These are phyloP conservation scores for Miscanthus sacchariflorus DNA, from an alignment of 202 grass and related monocot genomes.

Conservation along the genomic window DNA sequence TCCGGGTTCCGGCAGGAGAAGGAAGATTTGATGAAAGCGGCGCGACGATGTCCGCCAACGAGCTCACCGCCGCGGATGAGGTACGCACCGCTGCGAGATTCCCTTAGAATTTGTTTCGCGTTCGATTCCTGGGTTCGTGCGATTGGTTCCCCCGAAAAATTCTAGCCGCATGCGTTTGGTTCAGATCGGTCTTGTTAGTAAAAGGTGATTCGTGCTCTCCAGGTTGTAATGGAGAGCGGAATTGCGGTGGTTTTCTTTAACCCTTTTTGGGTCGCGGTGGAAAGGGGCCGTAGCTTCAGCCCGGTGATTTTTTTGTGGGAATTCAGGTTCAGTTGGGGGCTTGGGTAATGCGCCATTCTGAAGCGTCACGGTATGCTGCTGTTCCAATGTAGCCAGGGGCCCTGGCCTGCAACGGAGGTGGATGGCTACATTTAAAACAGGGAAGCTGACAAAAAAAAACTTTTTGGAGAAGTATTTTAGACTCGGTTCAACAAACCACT, in stretches of 20 bases:
- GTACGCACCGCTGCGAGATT: conserved; percentile 15
- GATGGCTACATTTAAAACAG: neutral
- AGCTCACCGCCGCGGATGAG: conserved; percentile 26
- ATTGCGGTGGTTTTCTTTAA: neutral
- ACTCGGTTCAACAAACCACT: neutral
- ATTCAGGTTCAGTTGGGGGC: neutral
- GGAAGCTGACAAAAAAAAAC: neutral
- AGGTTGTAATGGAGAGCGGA: neutral
- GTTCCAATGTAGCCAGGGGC: neutral
- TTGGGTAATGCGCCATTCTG: conserved; percentile 17
- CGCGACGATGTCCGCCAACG: conserved; percentile 44
- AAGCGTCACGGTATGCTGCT: neutral
- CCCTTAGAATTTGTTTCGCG: neutral
- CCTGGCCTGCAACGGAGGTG: neutral
- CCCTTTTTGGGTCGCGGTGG: neutral
- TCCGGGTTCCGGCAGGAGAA: neutral
- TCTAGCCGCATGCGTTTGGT: neutral
- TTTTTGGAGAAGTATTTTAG: neutral
- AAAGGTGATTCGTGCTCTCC: neutral
- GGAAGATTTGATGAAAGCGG: conserved; percentile 22
- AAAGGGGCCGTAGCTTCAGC: neutral
- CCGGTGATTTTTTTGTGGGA: neutral
- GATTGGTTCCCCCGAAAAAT: neutral
- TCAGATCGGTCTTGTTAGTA: neutral
- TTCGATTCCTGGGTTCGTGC: neutral